Percentiles rank a stretch among this genome's conserved stretches.
phyloP scores from a whole-genome alignment of 495 filamentous ascomycete species.

The Staphylotrichum longicolle region DNA sequence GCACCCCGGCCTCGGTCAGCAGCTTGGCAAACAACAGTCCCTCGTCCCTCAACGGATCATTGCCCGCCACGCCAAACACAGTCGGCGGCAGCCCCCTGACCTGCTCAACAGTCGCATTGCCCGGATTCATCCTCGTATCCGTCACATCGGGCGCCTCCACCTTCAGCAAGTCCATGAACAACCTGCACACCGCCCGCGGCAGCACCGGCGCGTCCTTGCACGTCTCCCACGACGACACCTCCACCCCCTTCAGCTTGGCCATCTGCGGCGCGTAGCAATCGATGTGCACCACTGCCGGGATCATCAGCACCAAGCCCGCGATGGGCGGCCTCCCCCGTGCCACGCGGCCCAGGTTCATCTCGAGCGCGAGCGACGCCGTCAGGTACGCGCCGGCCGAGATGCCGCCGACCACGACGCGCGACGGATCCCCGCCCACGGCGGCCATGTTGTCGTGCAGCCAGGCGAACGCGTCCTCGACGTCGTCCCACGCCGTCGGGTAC shows the following conservation, averaged over 20 bases:
- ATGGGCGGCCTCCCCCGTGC: constrained; percentile 32
- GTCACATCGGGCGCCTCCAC: constrained; percentile 21
- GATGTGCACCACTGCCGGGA: constrained; percentile 37
- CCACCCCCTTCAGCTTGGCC: constrained; percentile 34
- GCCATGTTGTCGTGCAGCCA: constrained; percentile 45
- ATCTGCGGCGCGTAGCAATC: constrained; percentile 38
- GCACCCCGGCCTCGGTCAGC: constrained; percentile 45
- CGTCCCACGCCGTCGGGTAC: constrained; percentile 45
- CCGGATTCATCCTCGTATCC: constrained; percentile 40
- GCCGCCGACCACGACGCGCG: constrained; percentile 46
- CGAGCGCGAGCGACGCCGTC: constrained; percentile 41
- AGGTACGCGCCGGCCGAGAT: constrained; percentile 48
- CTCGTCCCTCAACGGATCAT: constrained; percentile 44
- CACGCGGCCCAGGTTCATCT: constrained; percentile 30
- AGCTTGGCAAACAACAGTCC: constrained; percentile 45
- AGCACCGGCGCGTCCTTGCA: constrained; percentile 43
- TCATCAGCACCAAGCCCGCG: constrained; percentile 45
- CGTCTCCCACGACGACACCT: constrained; percentile 38
- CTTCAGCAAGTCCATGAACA: constrained; percentile 39
- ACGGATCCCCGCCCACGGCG: constrained; percentile 33
- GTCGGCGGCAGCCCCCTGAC: constrained; percentile 42
- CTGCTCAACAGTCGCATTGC: constrained; percentile 40
- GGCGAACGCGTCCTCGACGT: constrained; percentile 46
- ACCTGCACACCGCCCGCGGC: constrained; percentile 29
- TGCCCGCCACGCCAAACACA: constrained; percentile 31